Evolutionary conservation across 805 yeast species (phyloP), one percentile per base, ranked within the genome.

Genomic region (Myxozyma mucilagina): DNA sequence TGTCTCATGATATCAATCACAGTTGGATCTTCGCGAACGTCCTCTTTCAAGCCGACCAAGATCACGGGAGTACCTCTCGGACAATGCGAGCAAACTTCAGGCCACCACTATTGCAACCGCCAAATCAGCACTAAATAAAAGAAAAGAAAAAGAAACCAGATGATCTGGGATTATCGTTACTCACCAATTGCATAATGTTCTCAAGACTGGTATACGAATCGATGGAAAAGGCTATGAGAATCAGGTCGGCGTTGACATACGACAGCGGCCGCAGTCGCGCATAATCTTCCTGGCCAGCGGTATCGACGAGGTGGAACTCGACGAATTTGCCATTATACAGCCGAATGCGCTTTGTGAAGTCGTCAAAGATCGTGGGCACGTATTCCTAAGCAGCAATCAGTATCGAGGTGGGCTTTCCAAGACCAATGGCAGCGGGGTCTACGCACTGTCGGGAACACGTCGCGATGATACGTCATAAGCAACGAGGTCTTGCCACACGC

Each of bases 401-500:
- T 36, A n/a, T 9, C n/a, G 20, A n/a, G 16, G 7, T n/a, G 4
- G 41, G 11, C 9, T 10, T 24, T 16, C 41, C 8, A 29, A 9
- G 38, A 11, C 4, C 14, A 57, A 18, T 8, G 11, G 8, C 18
- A 31, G 44, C 11, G 43, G 2, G 18, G 10, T 20, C 43, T 16
- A 20, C 16, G 56, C n/a, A 48, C 53, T 4, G 24, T 82, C 1
- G 96, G 94, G 71, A 87, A 88, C 67, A 79, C 76, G 24, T 87
- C 87, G 68, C 85, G 84, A 3, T 89, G 81, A 71, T 86, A 90
- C 18, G 89, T 75, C 35, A 79, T 75, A 60, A 89, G 70, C 67
- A 90, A 73, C 68, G 92, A 87, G 0, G 96, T 90, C 72, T 90
- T 90, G n/a, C 97, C 97, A 71, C 94, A 87, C 16, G 90, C 92